Evolutionary conservation across 352 stramenopile species (phyloP).

Genomic region (Globisporangium megalacanthum): DNA sequence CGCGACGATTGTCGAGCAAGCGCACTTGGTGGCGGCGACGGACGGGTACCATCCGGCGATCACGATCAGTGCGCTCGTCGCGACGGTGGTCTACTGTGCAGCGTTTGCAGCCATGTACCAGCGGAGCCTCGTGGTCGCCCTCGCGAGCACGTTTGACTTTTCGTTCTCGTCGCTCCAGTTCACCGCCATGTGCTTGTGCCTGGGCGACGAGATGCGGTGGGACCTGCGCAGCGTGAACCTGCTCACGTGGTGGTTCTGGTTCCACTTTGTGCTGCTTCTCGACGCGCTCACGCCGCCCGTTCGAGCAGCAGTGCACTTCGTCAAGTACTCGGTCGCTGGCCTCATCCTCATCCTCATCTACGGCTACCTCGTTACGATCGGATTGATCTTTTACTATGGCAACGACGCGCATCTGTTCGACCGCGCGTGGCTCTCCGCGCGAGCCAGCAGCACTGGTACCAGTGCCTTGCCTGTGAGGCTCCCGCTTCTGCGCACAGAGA

Average conservation of each 20-base stretch:
- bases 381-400: conserved; percentile 22
- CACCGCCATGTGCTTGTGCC: conserved; percentile 8
- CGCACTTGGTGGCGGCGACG: background rate
- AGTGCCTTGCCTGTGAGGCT: background rate
- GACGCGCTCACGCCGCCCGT: conserved; percentile 37
- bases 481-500: conserved; percentile 4
- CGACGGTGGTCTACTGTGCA: conserved; percentile 11
- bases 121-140: conserved; percentile 11
- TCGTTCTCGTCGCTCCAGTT: conserved; percentile 22
- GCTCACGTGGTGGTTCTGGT: conserved; percentile 39
- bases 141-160: conserved; percentile 21
- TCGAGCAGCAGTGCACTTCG: conserved; percentile 16
- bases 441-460: background rate
- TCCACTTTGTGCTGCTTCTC: conserved; percentile 38
- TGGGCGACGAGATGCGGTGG: conserved; percentile 33
- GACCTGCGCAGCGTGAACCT: conserved; percentile 24
- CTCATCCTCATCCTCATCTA: conserved; percentile 22
- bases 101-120: conserved; percentile 17
- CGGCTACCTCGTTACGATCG: conserved; percentile 10
- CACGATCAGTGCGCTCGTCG: conserved; percentile 8
- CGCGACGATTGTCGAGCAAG: conserved; percentile 14
- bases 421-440: background rate
- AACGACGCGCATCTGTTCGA: conserved; percentile 9
- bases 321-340: conserved; percentile 15
- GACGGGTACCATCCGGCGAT: conserved; percentile 3